Conservation (phyloP, 2,329 filamentous ascomycete species). For the Teratosphaeria destructans region DNA sequence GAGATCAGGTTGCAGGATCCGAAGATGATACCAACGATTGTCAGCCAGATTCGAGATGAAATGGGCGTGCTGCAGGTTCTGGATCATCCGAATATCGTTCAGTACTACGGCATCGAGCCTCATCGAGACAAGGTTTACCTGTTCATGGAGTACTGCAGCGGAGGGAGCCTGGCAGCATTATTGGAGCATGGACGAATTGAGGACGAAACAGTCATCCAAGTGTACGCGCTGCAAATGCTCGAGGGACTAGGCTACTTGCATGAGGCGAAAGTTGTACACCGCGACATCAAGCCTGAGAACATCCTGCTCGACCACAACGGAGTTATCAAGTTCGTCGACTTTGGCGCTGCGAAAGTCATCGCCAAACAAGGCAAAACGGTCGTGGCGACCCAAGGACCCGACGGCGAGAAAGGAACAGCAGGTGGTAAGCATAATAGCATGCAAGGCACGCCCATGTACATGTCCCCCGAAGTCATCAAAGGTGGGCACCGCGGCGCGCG, state of each 20-base stretch:
- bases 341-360: constrained; percentile 94
- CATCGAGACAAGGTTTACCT: constrained; percentile 99
- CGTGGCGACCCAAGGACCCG: constrained; percentile 40
- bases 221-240: constrained; percentile 86
- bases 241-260: constrained; percentile 92
- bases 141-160: constrained; percentile 99
- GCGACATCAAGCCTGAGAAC: constrained; percentile 96
- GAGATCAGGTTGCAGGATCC: constrained; percentile 96
- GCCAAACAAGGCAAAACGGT: constrained; percentile 85
- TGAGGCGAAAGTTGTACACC: constrained; percentile 82
- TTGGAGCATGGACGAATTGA: constrained; percentile 94
- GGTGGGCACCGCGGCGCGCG: constrained; percentile 59
- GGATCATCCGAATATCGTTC: constrained; percentile 95
- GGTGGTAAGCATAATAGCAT: constrained; percentile 57
- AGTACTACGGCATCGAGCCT: constrained; percentile 95
- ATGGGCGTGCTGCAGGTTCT: constrained; percentile 94
- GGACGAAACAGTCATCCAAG: constrained; percentile 95
- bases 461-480: constrained; percentile 98
- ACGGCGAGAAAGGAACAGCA: constrained; percentile 13
- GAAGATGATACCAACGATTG: constrained; percentile 87
- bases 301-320: constrained; percentile 95
- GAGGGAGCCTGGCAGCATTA: constrained; percentile 78
- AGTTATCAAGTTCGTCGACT: constrained; percentile 98
- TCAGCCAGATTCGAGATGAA: constrained; percentile 87
- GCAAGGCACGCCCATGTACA: constrained; percentile 99